These are phyloP conservation scores for Pinus tabuliformis DNA, from an alignment of 75 land plant species.

Conservation along the genomic window DNA sequence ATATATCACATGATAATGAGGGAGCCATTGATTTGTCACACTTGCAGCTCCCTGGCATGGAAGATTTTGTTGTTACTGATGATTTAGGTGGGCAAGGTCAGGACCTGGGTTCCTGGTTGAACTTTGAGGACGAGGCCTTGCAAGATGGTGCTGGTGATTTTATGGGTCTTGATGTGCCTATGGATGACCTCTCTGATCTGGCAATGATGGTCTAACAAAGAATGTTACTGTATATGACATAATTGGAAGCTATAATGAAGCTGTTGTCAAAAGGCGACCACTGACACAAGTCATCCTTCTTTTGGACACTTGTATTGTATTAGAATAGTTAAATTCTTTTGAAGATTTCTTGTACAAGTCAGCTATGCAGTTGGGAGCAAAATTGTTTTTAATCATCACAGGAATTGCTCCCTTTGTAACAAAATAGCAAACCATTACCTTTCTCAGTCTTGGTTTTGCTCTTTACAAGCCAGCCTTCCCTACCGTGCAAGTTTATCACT, in stretches of 20 bases:
- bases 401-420: slow-evolving; percentile 13
- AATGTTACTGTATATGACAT: not conserved
- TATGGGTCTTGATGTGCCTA: slow-evolving; percentile 83
- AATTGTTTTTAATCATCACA: slow-evolving; percentile 11
- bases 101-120: slow-evolving; percentile 71
- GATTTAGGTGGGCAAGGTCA: slow-evolving; percentile 51
- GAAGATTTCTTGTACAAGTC: slow-evolving; percentile 12
- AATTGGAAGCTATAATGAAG: slow-evolving; percentile 1
- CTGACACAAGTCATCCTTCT: slow-evolving; percentile 5
- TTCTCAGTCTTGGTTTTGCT: slow-evolving; percentile 3
- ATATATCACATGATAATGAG: slow-evolving; percentile 21
- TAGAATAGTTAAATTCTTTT: slow-evolving; percentile 11
- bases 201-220: slow-evolving; percentile 37
- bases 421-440: slow-evolving; percentile 4
- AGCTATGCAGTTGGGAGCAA: slow-evolving; percentile 12
- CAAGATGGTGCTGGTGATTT: slow-evolving; percentile 51
- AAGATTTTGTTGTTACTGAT: slow-evolving; percentile 48
- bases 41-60: slow-evolving; percentile 57
- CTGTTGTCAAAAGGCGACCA: slow-evolving; percentile 5
- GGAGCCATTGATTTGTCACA: slow-evolving; percentile 43
- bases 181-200: slow-evolving; percentile 83
- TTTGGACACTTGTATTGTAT: slow-evolving; percentile 14
- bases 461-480: slow-evolving; percentile 6
- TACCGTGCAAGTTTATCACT: not conserved
- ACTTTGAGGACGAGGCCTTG: slow-evolving; percentile 61